Conservation (phyloP, 768 basidiomycete species). For the Lentinus brumalis region DNA sequence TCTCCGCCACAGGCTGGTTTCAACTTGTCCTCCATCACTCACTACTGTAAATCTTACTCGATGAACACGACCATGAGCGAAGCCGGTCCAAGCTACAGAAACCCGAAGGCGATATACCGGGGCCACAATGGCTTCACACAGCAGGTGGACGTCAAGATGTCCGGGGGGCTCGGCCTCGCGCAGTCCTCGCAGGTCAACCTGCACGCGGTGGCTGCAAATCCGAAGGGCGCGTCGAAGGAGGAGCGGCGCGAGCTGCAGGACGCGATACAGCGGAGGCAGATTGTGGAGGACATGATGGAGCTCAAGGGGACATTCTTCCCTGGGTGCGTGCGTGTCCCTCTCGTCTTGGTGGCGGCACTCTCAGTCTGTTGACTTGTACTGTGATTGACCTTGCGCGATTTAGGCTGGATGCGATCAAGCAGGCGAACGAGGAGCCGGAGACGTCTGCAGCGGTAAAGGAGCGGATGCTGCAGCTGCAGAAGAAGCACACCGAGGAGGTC, state of each 20-base stretch:
- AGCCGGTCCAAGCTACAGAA: neutral
- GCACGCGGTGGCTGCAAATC: constrained; percentile 10
- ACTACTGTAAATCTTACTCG: neutral
- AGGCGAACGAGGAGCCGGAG: constrained; percentile 15
- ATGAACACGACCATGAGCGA: neutral
- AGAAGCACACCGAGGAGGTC: constrained; percentile 24
- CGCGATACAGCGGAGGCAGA: constrained; percentile 20
- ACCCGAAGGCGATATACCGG: neutral
- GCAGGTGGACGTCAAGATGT: constrained; percentile 7
- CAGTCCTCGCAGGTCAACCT: constrained; percentile 15
- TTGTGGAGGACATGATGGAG: constrained; percentile 27
- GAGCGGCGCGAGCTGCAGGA: constrained; percentile 20
- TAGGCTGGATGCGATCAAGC: constrained; percentile 26
- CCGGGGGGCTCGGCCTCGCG: neutral
- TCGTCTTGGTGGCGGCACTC: neutral
- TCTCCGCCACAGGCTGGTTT: no score
- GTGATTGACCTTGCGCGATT: neutral
- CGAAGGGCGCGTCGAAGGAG: neutral
- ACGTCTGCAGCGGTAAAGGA: constrained; percentile 15
- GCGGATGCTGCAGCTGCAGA: constrained; percentile 18
- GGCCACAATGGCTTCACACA: constrained; percentile 10
- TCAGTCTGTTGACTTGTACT: neutral
- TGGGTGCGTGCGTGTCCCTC: constrained; percentile 18
- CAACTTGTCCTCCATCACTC: neutral
- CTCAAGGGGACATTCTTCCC: constrained; percentile 29